Conservation (phyloP, 805 yeast species). For the Candida ortonii region DNA sequence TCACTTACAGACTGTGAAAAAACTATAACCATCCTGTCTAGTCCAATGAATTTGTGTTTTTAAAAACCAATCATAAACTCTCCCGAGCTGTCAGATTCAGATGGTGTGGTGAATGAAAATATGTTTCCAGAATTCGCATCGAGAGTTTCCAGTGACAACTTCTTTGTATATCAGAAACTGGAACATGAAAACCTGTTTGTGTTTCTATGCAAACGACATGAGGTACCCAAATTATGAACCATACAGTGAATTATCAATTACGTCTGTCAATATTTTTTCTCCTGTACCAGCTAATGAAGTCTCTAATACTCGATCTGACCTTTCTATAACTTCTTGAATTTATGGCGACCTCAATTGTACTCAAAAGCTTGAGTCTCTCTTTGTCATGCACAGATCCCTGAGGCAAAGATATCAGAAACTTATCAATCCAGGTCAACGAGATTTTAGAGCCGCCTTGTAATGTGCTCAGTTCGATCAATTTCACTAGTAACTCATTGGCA, state of each 20-base stretch:
- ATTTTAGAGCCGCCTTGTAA: conserved; percentile 42
- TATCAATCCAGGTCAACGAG: conserved; percentile 56
- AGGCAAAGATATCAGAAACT: conserved; percentile 55
- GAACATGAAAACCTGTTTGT: conserved; percentile 4
- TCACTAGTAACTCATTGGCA: conserved; percentile 69
- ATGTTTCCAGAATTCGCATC: too few species aligned
- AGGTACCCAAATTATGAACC: too few species aligned
- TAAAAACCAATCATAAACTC: too few species aligned
- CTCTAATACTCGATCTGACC: conserved; percentile 67
- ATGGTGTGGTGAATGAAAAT: too few species aligned
- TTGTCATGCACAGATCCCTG: conserved; percentile 58
- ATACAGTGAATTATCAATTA: conserved; percentile 4
- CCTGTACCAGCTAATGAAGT: conserved; percentile 79
- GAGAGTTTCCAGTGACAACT: too few species aligned
- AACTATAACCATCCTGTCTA: too few species aligned
- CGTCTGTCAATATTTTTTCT: conserved; percentile 58
- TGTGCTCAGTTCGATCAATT: conserved; percentile 52
- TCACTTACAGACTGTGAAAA: too few species aligned
- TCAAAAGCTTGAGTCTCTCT: conserved; percentile 64
- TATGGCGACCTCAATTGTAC: conserved; percentile 56
- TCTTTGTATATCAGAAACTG: too few species aligned
- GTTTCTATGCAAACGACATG: conserved; percentile 1
- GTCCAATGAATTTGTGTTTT: too few species aligned
- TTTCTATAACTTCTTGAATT: conserved; percentile 69
- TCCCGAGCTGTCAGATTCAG: too few species aligned